Conservation (phyloP, 2,329 filamentous ascomycete genomes). For the Aspergillus candidus region DNA sequence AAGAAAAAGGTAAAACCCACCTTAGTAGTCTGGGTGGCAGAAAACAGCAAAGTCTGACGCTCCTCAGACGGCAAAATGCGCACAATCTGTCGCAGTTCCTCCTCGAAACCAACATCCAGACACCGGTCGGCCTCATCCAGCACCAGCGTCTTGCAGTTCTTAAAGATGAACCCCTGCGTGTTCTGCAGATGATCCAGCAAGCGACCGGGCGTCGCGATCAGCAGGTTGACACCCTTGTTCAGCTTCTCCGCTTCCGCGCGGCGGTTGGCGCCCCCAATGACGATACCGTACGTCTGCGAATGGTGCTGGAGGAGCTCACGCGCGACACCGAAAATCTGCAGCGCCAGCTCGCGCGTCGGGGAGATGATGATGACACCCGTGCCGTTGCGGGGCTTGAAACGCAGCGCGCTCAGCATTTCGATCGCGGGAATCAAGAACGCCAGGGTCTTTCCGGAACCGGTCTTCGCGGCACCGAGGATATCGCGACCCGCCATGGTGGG, state of each 20-base stretch:
- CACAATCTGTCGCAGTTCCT: conserved; percentile 95
- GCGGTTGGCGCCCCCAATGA: conserved; percentile 90
- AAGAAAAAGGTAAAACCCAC: too few relatives aligned
- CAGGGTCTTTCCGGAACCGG: conserved; percentile 90
- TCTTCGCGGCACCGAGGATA: conserved; percentile 92
- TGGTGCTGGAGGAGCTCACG: conserved; percentile 88
- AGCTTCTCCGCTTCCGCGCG: conserved; percentile 92
- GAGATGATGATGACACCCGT: conserved; percentile 90
- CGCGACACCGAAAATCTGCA: conserved; percentile 95
- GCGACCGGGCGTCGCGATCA: conserved; percentile 89
- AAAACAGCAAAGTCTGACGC: conserved; percentile 96
- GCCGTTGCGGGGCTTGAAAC: conserved; percentile 90
- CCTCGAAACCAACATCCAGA: conserved; percentile 94
- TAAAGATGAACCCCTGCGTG: conserved; percentile 82
- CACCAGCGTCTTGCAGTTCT: conserved; percentile 84
- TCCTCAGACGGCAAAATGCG: conserved; percentile 85
- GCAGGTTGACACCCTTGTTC: conserved; percentile 83
- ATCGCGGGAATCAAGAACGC: conserved; percentile 91
- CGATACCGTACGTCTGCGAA: conserved; percentile 91
- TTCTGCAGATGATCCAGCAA: conserved; percentile 92
- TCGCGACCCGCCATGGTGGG: conserved; percentile 84
- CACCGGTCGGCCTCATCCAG: conserved; percentile 90
- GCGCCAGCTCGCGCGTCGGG: conserved; percentile 84
- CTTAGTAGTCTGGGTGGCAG: conserved; percentile 95
- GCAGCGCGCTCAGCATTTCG: conserved; percentile 82